phyloP scores from a whole-genome alignment of 2,329 filamentous ascomycete genomes.

The Phoma herbarum region DNA sequence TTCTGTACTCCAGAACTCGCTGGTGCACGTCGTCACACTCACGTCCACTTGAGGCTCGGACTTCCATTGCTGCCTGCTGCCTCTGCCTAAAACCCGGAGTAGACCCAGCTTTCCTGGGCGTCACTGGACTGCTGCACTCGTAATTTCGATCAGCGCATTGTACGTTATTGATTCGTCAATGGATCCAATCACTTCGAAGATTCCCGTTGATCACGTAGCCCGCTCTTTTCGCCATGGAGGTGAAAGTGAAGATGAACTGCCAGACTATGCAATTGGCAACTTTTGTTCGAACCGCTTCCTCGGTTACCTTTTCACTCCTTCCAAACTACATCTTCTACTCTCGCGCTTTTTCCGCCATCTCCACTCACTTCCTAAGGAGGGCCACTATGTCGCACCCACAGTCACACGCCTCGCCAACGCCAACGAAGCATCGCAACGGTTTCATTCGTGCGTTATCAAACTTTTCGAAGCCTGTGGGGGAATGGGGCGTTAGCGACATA shows the following conservation, averaged over 20 bases:
- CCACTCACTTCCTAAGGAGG: neutral
- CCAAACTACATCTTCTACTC: neutral
- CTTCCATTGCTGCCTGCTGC: no score
- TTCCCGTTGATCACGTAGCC: no score
- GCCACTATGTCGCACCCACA: neutral
- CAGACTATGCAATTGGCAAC: no score
- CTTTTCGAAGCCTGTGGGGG: conserved; percentile 1
- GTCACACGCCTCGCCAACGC: neutral
- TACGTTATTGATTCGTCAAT: neutral
- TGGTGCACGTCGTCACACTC: no score
- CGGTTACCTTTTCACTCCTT: neutral
- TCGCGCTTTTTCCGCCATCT: neutral
- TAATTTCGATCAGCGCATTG: neutral
- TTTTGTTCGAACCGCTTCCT: neutral
- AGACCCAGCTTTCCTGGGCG: neutral
- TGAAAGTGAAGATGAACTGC: neutral
- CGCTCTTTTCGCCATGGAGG: neutral
- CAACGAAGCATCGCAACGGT: neutral
- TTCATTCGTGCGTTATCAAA: conserved; percentile 1
- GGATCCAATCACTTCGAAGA: no score
- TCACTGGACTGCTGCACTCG: neutral
- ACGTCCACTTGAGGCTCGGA: no score
- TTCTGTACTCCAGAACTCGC: no score
- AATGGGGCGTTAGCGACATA: conserved; percentile 4
- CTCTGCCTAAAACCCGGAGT: no score